Percentiles rank a stretch among this genome's conserved stretches.
These are phyloP conservation scores for Thyridium curvatum DNA, from an alignment of 2,329 filamentous ascomycete species.

Conservation along the genomic window DNA sequence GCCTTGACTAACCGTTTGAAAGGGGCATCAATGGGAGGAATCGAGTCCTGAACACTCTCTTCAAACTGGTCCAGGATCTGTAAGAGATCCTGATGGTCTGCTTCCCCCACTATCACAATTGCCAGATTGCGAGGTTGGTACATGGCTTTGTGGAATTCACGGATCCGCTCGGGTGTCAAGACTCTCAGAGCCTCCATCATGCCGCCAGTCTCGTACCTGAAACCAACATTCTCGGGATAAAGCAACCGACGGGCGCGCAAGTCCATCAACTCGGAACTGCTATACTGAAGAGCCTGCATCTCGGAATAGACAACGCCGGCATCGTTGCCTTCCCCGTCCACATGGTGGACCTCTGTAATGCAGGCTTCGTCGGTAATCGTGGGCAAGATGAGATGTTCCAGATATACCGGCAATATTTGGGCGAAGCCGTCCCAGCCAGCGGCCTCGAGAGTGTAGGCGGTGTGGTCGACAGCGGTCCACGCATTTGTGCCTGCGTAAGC, in stretches of 20 bases:
- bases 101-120: slow-evolving; percentile 84
- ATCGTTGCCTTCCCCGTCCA: slow-evolving; percentile 90
- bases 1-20: slow-evolving; percentile 55
- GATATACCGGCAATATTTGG: slow-evolving; percentile 87
- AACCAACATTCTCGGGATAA: slow-evolving; percentile 85
- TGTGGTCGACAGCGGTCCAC: slow-evolving; percentile 95
- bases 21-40: slow-evolving; percentile 66
- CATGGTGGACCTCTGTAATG: slow-evolving; percentile 92
- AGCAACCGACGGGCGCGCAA: slow-evolving; percentile 71
- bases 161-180: slow-evolving; percentile 81
- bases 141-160: slow-evolving; percentile 94
- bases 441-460: slow-evolving; percentile 89
- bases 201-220: slow-evolving; percentile 95
- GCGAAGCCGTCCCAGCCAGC: slow-evolving; percentile 97
- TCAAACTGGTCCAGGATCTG: slow-evolving; percentile 84
- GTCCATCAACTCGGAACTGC: slow-evolving; percentile 79
- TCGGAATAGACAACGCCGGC: slow-evolving; percentile 97
- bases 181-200: slow-evolving; percentile 89
- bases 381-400: slow-evolving; percentile 88
- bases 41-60: slow-evolving; percentile 73
- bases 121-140: slow-evolving; percentile 96
- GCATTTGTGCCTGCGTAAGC: slow-evolving; percentile 94
- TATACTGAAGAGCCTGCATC: slow-evolving; percentile 94
- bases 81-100: slow-evolving; percentile 75
- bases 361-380: slow-evolving; percentile 90